A percentile compares a stretch with the other conserved stretches of the same genome.
These are phyloP conservation scores for Colletotrichum limetticola DNA, from an alignment of 2,329 filamentous ascomycete genomes.

Conservation along the genomic window DNA sequence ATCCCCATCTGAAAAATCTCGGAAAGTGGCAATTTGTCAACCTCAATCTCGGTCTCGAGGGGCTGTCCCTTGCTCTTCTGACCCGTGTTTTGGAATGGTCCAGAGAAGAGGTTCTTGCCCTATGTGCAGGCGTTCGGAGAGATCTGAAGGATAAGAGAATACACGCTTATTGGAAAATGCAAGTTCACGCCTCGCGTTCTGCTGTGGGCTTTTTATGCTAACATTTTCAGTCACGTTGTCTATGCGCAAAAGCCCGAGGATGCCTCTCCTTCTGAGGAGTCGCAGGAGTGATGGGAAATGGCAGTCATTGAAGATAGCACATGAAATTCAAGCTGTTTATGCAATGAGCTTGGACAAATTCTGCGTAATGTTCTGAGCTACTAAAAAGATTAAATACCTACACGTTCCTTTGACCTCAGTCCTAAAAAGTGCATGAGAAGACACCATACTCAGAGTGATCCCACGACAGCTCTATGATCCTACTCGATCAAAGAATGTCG, in stretches of 20 bases:
- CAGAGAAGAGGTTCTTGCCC: slow-evolving; percentile 40
- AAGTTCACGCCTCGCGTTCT: slow-evolving; percentile 34
- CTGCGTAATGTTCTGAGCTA: no score
- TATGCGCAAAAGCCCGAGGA: not conserved
- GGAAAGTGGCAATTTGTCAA: slow-evolving; percentile 39
- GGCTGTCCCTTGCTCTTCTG: slow-evolving; percentile 48
- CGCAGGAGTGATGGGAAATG: no score
- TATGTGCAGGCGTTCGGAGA: slow-evolving; percentile 37
- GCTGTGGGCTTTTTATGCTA: slow-evolving; percentile 24
- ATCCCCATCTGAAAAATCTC: slow-evolving; percentile 19
- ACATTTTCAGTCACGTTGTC: not conserved
- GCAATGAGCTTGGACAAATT: no score
- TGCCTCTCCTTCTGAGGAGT: not conserved
- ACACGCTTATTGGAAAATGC: slow-evolving; percentile 39
- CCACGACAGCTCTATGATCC: not conserved
- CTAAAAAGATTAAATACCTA: no score
- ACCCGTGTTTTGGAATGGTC: slow-evolving; percentile 49
- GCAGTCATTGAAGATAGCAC: not conserved
- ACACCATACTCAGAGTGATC: not conserved
- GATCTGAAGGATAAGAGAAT: slow-evolving; percentile 39
- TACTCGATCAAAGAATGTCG: not conserved
- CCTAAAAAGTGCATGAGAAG: no score
- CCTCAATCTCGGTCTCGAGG: slow-evolving; percentile 45
- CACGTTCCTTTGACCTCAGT: no score
- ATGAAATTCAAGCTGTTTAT: no score